A percentile compares a stretch with the other conserved stretches of the same genome.
phyloP scores from a whole-genome alignment of 148 eudicot genomes.

The Pouteria glomerata region DNA sequence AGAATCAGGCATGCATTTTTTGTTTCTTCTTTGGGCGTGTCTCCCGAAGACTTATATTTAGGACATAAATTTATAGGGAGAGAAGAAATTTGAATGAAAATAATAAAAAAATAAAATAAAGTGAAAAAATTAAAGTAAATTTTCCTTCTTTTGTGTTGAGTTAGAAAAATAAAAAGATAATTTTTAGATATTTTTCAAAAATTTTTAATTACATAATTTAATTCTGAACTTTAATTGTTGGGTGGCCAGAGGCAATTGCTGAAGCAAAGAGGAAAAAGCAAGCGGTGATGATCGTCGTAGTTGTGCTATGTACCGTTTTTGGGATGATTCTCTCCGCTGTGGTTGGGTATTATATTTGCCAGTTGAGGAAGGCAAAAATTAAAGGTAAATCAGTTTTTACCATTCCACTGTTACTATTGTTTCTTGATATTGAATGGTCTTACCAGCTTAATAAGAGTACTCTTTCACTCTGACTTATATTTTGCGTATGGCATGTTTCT shows the following conservation, averaged over 20 bases:
- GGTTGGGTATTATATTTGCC: conserved; percentile 18
- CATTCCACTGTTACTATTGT: background rate
- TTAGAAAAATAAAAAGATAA: no score
- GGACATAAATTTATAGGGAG: background rate
- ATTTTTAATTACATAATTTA: no score
- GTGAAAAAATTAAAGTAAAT: no score
- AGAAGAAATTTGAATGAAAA: no score
- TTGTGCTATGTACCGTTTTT: conserved; percentile 12
- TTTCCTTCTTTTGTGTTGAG: no score
- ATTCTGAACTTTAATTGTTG: no score
- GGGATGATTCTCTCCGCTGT: conserved; percentile 19
- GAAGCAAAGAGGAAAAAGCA: conserved; percentile 7
- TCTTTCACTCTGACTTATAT: background rate
- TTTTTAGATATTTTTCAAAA: no score
- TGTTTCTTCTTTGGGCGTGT: no score
- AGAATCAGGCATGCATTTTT: background rate
- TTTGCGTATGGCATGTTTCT: background rate
- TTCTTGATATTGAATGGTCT: background rate
- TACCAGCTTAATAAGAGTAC: background rate
- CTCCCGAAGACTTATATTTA: background rate
- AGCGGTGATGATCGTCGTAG: background rate
- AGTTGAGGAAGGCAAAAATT: conserved; percentile 12
- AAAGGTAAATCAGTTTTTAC: conserved; percentile 14
- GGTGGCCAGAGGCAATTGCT: conserved; percentile 15
- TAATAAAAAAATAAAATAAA: no score